Percentiles rank a stretch among this genome's conserved stretches.
These are phyloP conservation scores for Xerocomus amazonicus DNA, from an alignment of 1,284 basidiomycete genomes.

Conservation along the genomic window DNA sequence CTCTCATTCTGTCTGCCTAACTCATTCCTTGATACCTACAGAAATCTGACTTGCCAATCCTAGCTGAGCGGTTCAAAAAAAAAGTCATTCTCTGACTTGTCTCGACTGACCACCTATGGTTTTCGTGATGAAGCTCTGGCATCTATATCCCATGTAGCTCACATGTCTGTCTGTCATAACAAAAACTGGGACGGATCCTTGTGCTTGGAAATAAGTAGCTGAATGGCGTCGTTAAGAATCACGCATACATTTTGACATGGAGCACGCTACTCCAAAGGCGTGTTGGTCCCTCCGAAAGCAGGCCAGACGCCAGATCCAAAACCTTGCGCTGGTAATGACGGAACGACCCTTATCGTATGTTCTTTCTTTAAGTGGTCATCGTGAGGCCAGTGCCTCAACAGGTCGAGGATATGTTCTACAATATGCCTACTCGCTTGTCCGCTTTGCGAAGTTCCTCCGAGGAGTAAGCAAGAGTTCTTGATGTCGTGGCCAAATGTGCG, in stretches of 20 bases:
- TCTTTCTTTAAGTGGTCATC: constrained; percentile 55
- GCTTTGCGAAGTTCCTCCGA: constrained; percentile 86
- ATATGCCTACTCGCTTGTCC: constrained; percentile 84
- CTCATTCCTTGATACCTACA: constrained; percentile 20
- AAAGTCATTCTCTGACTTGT: constrained; percentile 82
- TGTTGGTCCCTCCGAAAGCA: constrained; percentile 63
- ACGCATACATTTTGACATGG: constrained; percentile 39
- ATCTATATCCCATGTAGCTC: constrained; percentile 93
- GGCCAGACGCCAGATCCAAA: constrained; percentile 74
- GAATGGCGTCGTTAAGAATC: background rate
- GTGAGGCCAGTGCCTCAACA: constrained; percentile 31
- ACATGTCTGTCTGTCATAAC: constrained; percentile 86
- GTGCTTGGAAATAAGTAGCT: constrained; percentile 83
- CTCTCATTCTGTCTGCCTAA: background rate
- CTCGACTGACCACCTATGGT: constrained; percentile 87
- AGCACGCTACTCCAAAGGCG: constrained; percentile 77
- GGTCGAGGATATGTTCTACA: constrained; percentile 97
- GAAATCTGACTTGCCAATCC: constrained; percentile 80
- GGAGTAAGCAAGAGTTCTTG: constrained; percentile 89
- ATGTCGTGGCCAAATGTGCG: constrained; percentile 93
- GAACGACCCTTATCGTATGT: constrained; percentile 83
- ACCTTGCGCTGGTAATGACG: constrained; percentile 91
- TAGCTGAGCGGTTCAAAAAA: constrained; percentile 94
- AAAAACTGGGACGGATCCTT: constrained; percentile 77
- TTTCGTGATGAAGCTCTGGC: constrained; percentile 98